phyloP scores from a whole-genome alignment of 2,329 filamentous ascomycete genomes.

The Juglanconis sp. region DNA sequence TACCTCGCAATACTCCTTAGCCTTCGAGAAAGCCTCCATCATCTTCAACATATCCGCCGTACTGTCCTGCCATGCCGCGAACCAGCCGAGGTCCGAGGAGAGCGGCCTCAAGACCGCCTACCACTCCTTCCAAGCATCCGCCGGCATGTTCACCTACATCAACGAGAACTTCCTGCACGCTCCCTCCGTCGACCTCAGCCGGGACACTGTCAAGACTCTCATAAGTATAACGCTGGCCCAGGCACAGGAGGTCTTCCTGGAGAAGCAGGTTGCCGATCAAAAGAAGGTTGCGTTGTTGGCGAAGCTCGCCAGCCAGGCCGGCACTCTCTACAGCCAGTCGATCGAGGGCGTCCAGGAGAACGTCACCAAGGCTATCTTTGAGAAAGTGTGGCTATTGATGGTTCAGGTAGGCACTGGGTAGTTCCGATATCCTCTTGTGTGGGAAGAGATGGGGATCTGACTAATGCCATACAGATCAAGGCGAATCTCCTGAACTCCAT shows the following conservation, averaged over 20 bases:
- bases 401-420: constrained; percentile 60
- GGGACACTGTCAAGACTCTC: constrained; percentile 92
- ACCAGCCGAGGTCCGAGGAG: constrained; percentile 90
- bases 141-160: constrained; percentile 99
- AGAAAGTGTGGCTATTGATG: constrained; percentile 87
- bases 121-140: constrained; percentile 95
- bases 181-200: constrained; percentile 89
- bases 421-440: not conserved
- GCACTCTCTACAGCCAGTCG: constrained; percentile 82
- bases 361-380: constrained; percentile 84
- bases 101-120: constrained; percentile 93
- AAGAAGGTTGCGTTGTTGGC: constrained; percentile 92
- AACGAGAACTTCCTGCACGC: constrained; percentile 99
- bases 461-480: constrained; percentile 57
- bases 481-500: constrained; percentile 77
- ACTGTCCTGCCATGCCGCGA: constrained; percentile 89
- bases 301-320: constrained; percentile 88
- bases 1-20: constrained; percentile 94
- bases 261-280: constrained; percentile 88
- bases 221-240: constrained; percentile 93
- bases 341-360: constrained; percentile 90
- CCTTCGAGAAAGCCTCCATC: constrained; percentile 97
- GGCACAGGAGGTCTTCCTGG: constrained; percentile 93
- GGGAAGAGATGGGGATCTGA: constrained; percentile 16
- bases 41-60: constrained; percentile 99